A percentile compares a stretch with the other conserved stretches of the same genome.
phyloP scores from a whole-genome alignment of 2,329 filamentous ascomycete genomes.

The Zarea fungicola region DNA sequence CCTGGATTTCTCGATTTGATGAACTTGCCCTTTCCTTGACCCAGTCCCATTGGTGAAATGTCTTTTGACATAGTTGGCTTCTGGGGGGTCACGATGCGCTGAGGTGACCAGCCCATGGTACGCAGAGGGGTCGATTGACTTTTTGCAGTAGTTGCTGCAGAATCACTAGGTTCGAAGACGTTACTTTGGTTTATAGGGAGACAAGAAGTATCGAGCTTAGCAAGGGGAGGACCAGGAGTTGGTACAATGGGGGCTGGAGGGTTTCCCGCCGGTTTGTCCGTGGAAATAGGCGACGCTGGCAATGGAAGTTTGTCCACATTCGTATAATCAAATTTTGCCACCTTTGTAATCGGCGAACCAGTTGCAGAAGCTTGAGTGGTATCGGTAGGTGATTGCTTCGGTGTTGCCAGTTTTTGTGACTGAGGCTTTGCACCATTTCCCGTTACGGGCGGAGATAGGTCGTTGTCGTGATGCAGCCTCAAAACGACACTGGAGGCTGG shows the following conservation, averaged over 20 bases:
- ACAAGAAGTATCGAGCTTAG: too few species aligned
- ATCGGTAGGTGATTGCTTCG: background rate
- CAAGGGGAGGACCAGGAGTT: background rate
- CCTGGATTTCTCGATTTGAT: background rate
- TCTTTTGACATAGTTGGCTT: slow-evolving; percentile 2
- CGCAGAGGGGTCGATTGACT: background rate
- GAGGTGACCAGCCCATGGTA: slow-evolving; percentile 3
- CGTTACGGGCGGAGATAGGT: background rate
- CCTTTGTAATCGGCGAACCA: background rate
- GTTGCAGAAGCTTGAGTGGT: background rate
- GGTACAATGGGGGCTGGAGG: background rate
- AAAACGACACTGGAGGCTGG: slow-evolving; percentile 2
- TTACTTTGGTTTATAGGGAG: background rate
- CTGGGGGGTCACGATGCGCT: slow-evolving; percentile 11
- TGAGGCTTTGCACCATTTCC: background rate
- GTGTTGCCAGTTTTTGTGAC: background rate
- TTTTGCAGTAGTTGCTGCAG: background rate
- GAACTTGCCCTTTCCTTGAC: slow-evolving; percentile 5
- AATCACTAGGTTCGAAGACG: background rate
- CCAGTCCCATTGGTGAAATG: background rate
- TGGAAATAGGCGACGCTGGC: background rate
- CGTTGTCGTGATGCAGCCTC: background rate
- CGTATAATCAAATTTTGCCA: background rate
- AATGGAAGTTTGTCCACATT: background rate
- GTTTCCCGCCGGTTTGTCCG: background rate